Conservation (phyloP, 192 early-diverging fungal species). For the Spizellomyces punctatus region DNA sequence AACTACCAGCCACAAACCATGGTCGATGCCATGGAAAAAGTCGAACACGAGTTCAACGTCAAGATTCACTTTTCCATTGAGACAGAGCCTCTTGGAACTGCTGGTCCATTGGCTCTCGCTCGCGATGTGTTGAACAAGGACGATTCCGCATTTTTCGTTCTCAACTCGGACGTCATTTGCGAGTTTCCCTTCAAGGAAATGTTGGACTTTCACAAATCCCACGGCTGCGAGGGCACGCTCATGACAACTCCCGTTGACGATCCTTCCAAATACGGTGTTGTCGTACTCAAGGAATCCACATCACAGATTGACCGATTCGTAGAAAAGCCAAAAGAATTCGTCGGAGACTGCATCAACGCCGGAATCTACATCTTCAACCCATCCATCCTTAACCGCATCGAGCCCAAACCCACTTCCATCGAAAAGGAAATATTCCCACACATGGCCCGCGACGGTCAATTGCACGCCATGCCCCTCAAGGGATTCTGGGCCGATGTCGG, state of each 20-base stretch:
- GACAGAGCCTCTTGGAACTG: slow-evolving; percentile 60
- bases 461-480: slow-evolving; percentile 91
- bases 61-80: slow-evolving; percentile 61
- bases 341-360: slow-evolving; percentile 97
- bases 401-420: slow-evolving; percentile 91
- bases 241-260: slow-evolving; percentile 97
- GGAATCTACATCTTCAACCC: slow-evolving; percentile 99
- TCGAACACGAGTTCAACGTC: slow-evolving; percentile 74
- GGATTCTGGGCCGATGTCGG: slow-evolving; percentile 99
- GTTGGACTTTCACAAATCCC: slow-evolving; percentile 83
- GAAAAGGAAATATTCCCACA: slow-evolving; percentile 96
- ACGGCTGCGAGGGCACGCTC: slow-evolving; percentile 95
- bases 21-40: slow-evolving; percentile 90
- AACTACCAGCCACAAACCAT: slow-evolving; percentile 99
- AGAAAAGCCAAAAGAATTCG: slow-evolving; percentile 94
- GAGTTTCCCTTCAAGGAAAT: slow-evolving; percentile 93
- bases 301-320: slow-evolving; percentile 93
- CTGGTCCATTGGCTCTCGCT: slow-evolving; percentile 59
- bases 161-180: slow-evolving; percentile 94
- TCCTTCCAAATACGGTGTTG: slow-evolving; percentile 98
- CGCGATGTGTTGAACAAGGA: slow-evolving; percentile 58
- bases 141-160: slow-evolving; percentile 94
- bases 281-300: slow-evolving; percentile 74
- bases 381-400: slow-evolving; percentile 85
- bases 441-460: slow-evolving; percentile 84